Conservation (phyloP, 768 basidiomycete species). For the Serpula lacrymans region DNA sequence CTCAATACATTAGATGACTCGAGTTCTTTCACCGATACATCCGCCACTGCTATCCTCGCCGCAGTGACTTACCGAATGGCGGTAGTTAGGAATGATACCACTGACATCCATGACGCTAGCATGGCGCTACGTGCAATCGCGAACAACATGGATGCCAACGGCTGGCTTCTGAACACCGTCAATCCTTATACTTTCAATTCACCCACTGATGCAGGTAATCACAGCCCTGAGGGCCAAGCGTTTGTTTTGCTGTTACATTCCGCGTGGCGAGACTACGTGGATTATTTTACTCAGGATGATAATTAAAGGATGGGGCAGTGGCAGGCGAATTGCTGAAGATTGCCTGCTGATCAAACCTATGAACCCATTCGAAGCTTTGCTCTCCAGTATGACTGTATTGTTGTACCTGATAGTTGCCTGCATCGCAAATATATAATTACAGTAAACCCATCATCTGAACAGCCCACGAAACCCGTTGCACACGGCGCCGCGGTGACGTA, state of each 20-base stretch:
- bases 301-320: too few species aligned
- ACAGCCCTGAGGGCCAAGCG: conserved; percentile 58
- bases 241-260: conserved; percentile 55
- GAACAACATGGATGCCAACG: conserved; percentile 34
- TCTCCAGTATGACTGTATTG: too few species aligned
- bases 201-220: conserved; percentile 28
- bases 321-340: too few species aligned
- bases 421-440: too few species aligned
- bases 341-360: too few species aligned
- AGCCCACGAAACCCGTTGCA: too few species aligned
- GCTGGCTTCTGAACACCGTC: conserved; percentile 45
- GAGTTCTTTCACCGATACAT: conserved; percentile 49
- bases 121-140: conserved; percentile 36
- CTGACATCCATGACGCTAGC: conserved; percentile 38
- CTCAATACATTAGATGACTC: conserved; percentile 50
- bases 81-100: conserved; percentile 32
- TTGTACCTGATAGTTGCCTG: too few species aligned
- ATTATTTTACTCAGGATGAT: too few species aligned
- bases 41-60: conserved; percentile 56
- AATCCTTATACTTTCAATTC: conserved; percentile 49
- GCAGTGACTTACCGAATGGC: conserved; percentile 55
- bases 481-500: too few species aligned
- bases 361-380: too few species aligned
- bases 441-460: too few species aligned
- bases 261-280: conserved; percentile 32